Evolutionary conservation across 345 rosid species (phyloP).

Genomic region (Camelina neglecta): DNA sequence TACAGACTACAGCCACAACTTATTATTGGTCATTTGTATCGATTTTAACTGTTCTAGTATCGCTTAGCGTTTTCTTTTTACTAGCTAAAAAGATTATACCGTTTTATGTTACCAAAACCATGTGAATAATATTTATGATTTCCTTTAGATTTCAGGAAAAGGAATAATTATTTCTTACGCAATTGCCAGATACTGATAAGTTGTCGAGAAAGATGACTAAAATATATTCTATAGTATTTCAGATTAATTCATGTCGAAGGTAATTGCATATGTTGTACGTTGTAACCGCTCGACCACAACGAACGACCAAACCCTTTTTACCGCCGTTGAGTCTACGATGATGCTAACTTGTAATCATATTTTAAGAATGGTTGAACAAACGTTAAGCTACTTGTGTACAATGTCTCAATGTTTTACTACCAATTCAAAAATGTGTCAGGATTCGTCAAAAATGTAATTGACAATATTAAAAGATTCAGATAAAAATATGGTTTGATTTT

Average conservation of each 20-base stretch:
- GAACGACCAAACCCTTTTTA: neutral
- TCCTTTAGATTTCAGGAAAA: too few relatives aligned
- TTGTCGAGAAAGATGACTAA: neutral
- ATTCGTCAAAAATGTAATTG: neutral
- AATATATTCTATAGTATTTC: too few relatives aligned
- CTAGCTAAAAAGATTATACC: too few relatives aligned
- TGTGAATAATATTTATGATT: too few relatives aligned
- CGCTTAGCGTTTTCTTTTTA: too few relatives aligned
- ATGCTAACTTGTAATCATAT: neutral
- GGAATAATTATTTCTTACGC: neutral
- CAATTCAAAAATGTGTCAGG: neutral
- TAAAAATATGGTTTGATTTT: neutral
- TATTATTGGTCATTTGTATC: too few relatives aligned
- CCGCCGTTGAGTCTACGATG: neutral
- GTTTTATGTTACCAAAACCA: too few relatives aligned
- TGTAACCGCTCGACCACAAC: constrained; percentile 8
- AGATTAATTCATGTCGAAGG: neutral
- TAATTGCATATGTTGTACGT: neutral
- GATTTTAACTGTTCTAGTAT: too few relatives aligned
- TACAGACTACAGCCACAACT: too few relatives aligned
- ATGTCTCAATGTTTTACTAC: constrained; percentile 4
- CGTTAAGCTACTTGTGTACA: constrained; percentile 11
- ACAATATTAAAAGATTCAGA: neutral
- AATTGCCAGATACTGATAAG: neutral
- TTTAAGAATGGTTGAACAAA: constrained; percentile 31